Base-by-base conservation (phyloP, 768 basidiomycete genomes). In the Cystofilobasidium ferigula region DNA sequence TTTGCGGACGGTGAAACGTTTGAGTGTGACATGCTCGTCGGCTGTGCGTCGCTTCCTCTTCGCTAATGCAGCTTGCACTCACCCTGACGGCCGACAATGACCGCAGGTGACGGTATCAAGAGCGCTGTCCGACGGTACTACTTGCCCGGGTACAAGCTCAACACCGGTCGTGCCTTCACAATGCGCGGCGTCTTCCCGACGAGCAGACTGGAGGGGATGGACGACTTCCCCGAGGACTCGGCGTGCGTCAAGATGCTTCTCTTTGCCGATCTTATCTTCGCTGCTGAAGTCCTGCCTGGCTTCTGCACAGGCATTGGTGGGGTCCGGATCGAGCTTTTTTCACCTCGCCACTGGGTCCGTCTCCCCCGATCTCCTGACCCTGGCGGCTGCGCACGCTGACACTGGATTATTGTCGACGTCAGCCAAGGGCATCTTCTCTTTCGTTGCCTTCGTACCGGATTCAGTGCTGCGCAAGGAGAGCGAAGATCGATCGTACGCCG, bases 371-470 rank as follows among this genome's bases (percentile, higher is more conserved):
- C 30, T 3, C 32, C 8, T 5, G 22, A 12, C 22, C 32, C 56
- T 9, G 5, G 18, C 22, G 12, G 30, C 14, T 28, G 18, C 26
- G 14, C 56, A 8, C 30, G 51, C 51, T 53, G 51, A 53, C 51
- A n/a, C n/a, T n/a, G 9, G 22, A 9, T 24, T 30, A 10, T 30
- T 53, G 14, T 34, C 30, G n/a, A 35, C 57, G 9, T 6, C 24
- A 36, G 36, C 35, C 32, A 4, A 30, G 35, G 53, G 61, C 22
- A 62, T 54, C 61, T 62, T 54, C 61, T 40, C 47, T 18, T 62
- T 62, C 47, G 48, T 62, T 20, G 61, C 61, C 24, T 62, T 62
- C 48, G 22, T 62, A 18, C 61, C 47, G 22, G 61, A 54, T 22
- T 22, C n/a, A 14, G 45, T 53, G 16, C 53, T 53, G 1, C 28